phyloP scores from a whole-genome alignment of 2,329 filamentous ascomycete species.

The Aspergillus sp. region DNA sequence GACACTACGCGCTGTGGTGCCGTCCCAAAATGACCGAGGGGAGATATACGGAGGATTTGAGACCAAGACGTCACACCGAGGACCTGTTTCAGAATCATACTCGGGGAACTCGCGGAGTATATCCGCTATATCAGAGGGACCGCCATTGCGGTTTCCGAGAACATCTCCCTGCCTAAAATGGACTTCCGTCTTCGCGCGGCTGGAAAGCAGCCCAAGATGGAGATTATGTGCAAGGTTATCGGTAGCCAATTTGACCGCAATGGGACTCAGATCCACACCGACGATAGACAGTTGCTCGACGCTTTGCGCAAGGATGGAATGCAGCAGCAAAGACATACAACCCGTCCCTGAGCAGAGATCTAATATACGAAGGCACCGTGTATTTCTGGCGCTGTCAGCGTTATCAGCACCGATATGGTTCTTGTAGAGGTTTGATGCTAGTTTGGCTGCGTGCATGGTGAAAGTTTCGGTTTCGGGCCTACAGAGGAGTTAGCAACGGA shows the following conservation, averaged over 20 bases:
- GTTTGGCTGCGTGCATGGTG: constrained; percentile 54
- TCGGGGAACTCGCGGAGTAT: constrained; percentile 8
- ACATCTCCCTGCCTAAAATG: constrained; percentile 50
- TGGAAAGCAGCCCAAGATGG: constrained; percentile 22
- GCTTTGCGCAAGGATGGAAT: constrained; percentile 55
- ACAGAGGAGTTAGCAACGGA: background rate
- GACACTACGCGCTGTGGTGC: constrained; percentile 69
- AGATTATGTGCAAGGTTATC: constrained; percentile 62
- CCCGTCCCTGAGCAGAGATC: constrained; percentile 91
- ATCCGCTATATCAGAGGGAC: constrained; percentile 12
- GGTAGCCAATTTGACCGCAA: constrained; percentile 64
- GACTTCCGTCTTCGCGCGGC: constrained; percentile 34
- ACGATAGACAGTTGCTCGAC: constrained; percentile 51
- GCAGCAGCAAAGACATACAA: constrained; percentile 79
- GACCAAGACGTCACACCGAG: constrained; percentile 64
- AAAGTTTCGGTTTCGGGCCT: constrained; percentile 71
- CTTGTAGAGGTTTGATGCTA: constrained; percentile 32
- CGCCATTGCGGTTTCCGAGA: constrained; percentile 16
- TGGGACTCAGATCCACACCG: constrained; percentile 71
- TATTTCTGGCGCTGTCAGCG: background rate
- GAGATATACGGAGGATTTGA: constrained; percentile 95
- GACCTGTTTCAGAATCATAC: background rate
- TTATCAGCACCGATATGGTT: background rate
- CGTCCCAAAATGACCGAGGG: constrained; percentile 54
- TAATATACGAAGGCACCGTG: constrained; percentile 57